phyloP scores from a whole-genome alignment of 352 stramenopile species.

The Globisporangium splendens region DNA sequence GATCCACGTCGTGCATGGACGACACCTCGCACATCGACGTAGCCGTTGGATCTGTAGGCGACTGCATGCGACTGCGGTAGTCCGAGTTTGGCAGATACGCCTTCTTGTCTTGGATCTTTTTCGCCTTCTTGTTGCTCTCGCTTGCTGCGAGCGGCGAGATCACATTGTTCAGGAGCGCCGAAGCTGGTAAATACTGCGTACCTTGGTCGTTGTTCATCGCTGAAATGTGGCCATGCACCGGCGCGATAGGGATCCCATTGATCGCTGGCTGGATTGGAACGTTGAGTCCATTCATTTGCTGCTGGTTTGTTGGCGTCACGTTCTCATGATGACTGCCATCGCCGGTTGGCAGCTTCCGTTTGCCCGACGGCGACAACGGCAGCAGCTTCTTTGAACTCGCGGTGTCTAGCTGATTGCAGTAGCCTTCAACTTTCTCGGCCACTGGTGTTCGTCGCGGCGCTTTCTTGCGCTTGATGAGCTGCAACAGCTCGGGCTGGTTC shows the following conservation, averaged over 20 bases:
- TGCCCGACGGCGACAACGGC: constrained; percentile 36
- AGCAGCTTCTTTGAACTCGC: constrained; percentile 26
- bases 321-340: constrained; percentile 9
- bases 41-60: constrained; percentile 17
- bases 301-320: constrained; percentile 1
- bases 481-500: constrained; percentile 68
- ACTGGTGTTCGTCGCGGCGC: constrained; percentile 40
- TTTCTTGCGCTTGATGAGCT: constrained; percentile 82
- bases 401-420: constrained; percentile 15
- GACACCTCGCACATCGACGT: constrained; percentile 13
- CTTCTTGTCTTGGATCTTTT: constrained; percentile 51
- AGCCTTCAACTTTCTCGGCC: constrained; percentile 14
- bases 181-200: constrained; percentile 36
- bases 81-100: constrained; percentile 29
- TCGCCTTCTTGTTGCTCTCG: constrained; percentile 70
- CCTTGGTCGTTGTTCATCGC: constrained; percentile 19
- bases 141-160: constrained; percentile 66
- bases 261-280: constrained; percentile 32
- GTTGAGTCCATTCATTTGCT: constrained; percentile 21
- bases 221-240: constrained; percentile 17
- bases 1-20: constrained; percentile 9
- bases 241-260: constrained; percentile 26
- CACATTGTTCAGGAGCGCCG: constrained; percentile 52
- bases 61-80: constrained; percentile 17
- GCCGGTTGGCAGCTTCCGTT: constrained; percentile 34